These are phyloP conservation scores for Oryza rufipogon DNA, from an alignment of 176 grass and related monocot species.

Conservation along the genomic window DNA sequence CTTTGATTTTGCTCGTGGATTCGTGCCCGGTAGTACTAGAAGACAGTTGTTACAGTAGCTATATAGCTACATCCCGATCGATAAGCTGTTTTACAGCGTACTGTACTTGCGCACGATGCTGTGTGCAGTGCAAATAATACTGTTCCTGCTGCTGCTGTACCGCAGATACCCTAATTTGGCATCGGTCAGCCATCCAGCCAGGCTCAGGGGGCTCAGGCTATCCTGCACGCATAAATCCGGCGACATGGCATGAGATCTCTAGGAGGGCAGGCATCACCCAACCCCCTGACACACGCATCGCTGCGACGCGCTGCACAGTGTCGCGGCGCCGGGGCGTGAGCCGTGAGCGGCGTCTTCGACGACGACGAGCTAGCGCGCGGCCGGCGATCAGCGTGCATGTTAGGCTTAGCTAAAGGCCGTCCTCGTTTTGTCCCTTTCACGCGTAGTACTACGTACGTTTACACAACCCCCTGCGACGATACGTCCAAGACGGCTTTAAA, in stretches of 20 bases:
- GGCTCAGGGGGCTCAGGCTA: background rate
- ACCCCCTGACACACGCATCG: background rate
- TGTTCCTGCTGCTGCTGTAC: background rate
- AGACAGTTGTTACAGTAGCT: background rate
- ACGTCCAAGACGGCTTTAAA: background rate
- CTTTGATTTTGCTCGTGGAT: background rate
- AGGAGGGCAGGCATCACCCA: background rate
- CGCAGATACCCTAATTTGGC: background rate
- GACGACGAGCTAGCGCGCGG: background rate
- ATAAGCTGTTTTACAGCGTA: too few relatives aligned
- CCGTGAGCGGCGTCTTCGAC: background rate
- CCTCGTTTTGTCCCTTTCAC: slow-evolving; percentile 46
- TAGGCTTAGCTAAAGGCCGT: background rate
- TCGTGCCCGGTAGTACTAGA: background rate
- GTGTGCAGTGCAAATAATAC: background rate
- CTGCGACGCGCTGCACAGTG: background rate
- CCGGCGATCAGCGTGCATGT: background rate
- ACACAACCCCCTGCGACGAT: background rate
- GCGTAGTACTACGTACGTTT: background rate
- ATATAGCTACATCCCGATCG: background rate
- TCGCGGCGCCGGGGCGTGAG: background rate
- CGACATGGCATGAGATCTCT: background rate
- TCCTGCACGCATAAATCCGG: background rate
- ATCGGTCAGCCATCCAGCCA: background rate
- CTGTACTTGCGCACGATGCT: background rate